phyloP scores from a whole-genome alignment of 2,329 filamentous ascomycete species.

The Ophiostoma sp. region DNA sequence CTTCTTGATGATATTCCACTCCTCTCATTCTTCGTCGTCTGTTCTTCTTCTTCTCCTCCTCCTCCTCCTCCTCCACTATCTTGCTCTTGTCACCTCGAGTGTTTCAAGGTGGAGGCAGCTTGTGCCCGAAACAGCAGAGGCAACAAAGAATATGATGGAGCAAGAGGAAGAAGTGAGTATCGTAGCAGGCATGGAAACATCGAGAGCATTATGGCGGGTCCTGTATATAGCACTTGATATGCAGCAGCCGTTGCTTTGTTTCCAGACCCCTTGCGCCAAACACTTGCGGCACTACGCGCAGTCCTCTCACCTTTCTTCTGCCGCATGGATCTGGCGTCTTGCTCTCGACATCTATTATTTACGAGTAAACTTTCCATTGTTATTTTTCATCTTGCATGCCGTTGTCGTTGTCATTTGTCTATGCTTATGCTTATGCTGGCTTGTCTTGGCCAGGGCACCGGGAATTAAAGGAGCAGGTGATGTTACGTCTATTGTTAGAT shows the following conservation, averaged over 20 bases:
- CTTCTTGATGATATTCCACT: not conserved
- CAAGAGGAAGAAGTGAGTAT: not conserved
- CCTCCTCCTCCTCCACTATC: not conserved
- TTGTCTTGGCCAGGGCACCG: conserved; percentile 6
- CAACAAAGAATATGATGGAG: not conserved
- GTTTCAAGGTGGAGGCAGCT: conserved; percentile 9
- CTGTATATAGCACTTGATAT: too few relatives aligned
- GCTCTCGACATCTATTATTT: too few relatives aligned
- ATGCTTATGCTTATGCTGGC: not conserved
- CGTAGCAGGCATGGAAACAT: not conserved
- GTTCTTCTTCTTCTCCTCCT: not conserved
- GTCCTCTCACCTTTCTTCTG: too few relatives aligned
- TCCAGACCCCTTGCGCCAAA: too few relatives aligned
- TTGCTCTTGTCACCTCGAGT: not conserved
- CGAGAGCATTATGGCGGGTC: not conserved
- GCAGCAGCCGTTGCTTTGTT: too few relatives aligned
- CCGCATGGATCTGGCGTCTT: too few relatives aligned
- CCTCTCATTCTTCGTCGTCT: not conserved
- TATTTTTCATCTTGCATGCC: too few relatives aligned
- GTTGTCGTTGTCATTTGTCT: too few relatives aligned
- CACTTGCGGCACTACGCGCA: too few relatives aligned
- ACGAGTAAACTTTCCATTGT: too few relatives aligned
- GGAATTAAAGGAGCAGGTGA: conserved; percentile 8
- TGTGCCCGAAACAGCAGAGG: conserved; percentile 2
- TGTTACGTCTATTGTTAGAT: conserved; percentile 9